A percentile compares a stretch with the other conserved stretches of the same genome.
phyloP scores from a whole-genome alignment of 495 filamentous ascomycete species.

The Neurospora sp. region DNA sequence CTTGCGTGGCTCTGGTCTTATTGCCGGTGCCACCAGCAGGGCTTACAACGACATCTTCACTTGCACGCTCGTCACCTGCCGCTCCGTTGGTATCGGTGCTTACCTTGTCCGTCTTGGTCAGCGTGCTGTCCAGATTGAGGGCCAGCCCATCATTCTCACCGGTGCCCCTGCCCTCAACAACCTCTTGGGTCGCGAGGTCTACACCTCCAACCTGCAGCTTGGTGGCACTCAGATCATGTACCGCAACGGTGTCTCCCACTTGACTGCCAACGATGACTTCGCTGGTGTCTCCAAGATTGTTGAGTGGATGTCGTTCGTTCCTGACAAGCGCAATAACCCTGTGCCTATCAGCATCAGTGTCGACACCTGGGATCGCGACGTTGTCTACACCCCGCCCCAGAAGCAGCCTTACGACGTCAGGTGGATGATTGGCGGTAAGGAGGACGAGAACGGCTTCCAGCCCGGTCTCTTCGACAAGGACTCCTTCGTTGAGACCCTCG shows the following conservation, averaged over 20 bases:
- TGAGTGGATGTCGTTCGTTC: conserved; percentile 93
- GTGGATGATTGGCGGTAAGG: conserved; percentile 84
- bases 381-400: conserved; percentile 72
- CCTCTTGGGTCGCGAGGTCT: conserved; percentile 92
- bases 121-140: conserved; percentile 96
- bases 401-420: conserved; percentile 91
- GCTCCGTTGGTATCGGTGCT: conserved; percentile 95
- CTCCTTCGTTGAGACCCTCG: conserved; percentile 94
- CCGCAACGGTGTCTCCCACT: conserved; percentile 97
- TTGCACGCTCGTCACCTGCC: conserved; percentile 92
- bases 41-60: conserved; percentile 99
- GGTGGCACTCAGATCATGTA: conserved; percentile 99
- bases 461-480: conserved; percentile 90
- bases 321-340: conserved; percentile 82
- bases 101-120: conserved; percentile 97
- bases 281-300: conserved; percentile 97
- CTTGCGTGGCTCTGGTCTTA: conserved; percentile 91
- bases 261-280: conserved; percentile 97
- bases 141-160: conserved; percentile 97
- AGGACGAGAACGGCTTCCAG: conserved; percentile 68
- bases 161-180: conserved; percentile 98
- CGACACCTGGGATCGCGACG: conserved; percentile 90
- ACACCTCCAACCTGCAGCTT: conserved; percentile 96
- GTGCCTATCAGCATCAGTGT: conserved; percentile 74
- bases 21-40: conserved; percentile 92